Conservation (phyloP, 331 rosid species). For the Dryas integrifolia region DNA sequence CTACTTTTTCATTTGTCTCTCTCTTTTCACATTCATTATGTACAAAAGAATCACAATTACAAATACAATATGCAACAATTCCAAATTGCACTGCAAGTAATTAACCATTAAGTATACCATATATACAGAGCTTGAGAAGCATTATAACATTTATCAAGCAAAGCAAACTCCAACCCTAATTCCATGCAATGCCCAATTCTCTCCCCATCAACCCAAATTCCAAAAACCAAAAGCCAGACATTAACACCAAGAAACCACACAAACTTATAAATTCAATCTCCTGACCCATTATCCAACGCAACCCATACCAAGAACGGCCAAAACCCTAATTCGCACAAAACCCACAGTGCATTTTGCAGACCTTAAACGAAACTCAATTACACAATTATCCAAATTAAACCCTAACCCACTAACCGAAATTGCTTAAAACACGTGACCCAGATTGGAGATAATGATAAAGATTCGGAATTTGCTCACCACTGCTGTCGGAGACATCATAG, state of each 20-base stretch:
- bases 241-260: not conserved
- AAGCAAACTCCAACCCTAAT: slow-evolving; percentile 10
- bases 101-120: not conserved
- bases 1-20: not conserved
- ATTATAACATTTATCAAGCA: not conserved
- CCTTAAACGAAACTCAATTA: not conserved
- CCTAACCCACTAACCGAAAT: slow-evolving; percentile 20
- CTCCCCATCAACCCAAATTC: not conserved
- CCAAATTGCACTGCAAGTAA: not conserved
- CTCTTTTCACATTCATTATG: not conserved
- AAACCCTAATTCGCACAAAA: slow-evolving; percentile 12
- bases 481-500: slow-evolving; percentile 38
- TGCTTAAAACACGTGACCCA: slow-evolving; percentile 5
- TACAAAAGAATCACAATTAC: not conserved
- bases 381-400: slow-evolving; percentile 21
- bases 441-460: not conserved
- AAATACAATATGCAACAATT: not conserved
- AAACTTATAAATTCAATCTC: not conserved
- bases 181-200: not conserved
- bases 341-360: slow-evolving; percentile 1
- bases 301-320: not conserved
- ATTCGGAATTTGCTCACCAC: slow-evolving; percentile 32
- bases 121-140: not conserved
- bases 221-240: not conserved
- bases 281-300: not conserved